Evolutionary conservation across 1,139 yeast genomes (phyloP).

Genomic region (Geotrichum siamense): DNA sequence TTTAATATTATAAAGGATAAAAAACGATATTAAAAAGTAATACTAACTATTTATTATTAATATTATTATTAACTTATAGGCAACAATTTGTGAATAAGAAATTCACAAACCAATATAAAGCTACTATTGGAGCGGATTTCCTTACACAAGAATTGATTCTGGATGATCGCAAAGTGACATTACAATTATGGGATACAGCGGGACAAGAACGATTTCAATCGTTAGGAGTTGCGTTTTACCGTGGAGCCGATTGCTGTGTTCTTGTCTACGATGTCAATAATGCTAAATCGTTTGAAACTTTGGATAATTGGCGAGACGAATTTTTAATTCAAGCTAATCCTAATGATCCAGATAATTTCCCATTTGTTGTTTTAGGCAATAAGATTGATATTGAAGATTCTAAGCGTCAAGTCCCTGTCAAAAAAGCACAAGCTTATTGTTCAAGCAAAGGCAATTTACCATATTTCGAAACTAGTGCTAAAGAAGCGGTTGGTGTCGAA

Average conservation of each 20-base stretch:
- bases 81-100: conserved; percentile 94
- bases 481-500: conserved; percentile 89
- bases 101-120: conserved; percentile 92
- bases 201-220: conserved; percentile 89
- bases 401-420: conserved; percentile 72
- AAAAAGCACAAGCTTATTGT: conserved; percentile 82
- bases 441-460: conserved; percentile 85
- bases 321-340: conserved; percentile 90
- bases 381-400: conserved; percentile 92
- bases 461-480: conserved; percentile 89
- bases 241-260: conserved; percentile 98
- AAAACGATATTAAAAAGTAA: too few relatives aligned
- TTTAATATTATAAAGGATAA: neutral
- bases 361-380: conserved; percentile 90
- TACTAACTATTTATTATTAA: conserved; percentile 1
- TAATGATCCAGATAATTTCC: conserved; percentile 88
- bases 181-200: conserved; percentile 90
- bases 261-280: conserved; percentile 92
- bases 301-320: conserved; percentile 92
- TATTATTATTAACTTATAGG: conserved; percentile 28
- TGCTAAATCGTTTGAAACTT: conserved; percentile 82
- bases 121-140: conserved; percentile 97
- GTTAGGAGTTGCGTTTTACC: conserved; percentile 91
- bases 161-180: conserved; percentile 72
- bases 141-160: conserved; percentile 81